A percentile compares a stretch with the other conserved stretches of the same genome.
phyloP scores from a whole-genome alignment of 2,329 filamentous ascomycete species.

The Calonectria naviculata region DNA sequence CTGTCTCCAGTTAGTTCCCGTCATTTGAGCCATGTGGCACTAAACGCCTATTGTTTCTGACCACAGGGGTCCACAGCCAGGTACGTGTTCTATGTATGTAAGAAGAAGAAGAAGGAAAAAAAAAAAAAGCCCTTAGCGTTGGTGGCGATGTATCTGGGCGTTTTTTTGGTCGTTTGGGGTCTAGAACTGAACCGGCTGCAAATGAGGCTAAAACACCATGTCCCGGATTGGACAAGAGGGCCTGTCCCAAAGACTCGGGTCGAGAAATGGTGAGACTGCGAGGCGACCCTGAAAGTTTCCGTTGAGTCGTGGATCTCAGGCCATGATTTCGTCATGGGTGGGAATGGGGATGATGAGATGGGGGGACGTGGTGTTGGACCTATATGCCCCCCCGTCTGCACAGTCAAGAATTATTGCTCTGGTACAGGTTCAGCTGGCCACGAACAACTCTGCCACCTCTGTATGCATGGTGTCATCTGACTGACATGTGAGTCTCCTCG shows the following conservation, averaged over 20 bases:
- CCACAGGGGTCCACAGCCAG: background rate
- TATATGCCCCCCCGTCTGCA: background rate
- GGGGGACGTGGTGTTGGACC: too few relatives aligned
- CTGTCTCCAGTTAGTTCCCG: background rate
- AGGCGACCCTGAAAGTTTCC: background rate
- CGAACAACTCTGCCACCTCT: background rate
- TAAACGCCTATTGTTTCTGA: background rate
- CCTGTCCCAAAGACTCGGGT: background rate
- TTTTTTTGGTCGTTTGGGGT: background rate
- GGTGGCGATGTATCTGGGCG: background rate
- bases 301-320: background rate
- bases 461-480: background rate
- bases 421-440: background rate
- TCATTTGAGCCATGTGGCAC: constrained; percentile 7
- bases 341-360: too few relatives aligned
- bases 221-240: background rate
- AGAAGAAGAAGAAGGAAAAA: background rate
- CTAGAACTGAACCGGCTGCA: background rate
- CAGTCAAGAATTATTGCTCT: background rate
- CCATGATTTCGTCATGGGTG: background rate
- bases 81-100: constrained; percentile 1
- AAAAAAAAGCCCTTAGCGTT: background rate
- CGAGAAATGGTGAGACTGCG: background rate
- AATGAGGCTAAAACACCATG: background rate
- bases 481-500: background rate